Evolutionary conservation across 2,329 filamentous ascomycete species (phyloP).

Genomic region (Alternaria brassicae): DNA sequence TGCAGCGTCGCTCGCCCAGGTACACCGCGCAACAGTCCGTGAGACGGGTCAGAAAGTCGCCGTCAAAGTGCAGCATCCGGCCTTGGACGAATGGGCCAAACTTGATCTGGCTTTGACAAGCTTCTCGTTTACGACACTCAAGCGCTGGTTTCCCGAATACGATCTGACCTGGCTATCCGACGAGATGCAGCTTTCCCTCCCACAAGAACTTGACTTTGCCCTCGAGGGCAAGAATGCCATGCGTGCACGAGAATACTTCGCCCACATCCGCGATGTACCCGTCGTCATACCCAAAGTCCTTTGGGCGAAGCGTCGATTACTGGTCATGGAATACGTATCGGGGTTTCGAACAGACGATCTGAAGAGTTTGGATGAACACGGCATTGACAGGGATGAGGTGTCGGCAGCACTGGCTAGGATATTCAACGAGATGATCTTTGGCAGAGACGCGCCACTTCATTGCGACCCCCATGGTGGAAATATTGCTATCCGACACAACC

Average conservation of each 20-base stretch:
- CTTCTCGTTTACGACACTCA: constrained; percentile 88
- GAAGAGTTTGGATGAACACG: constrained; percentile 80
- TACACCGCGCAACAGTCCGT: constrained; percentile 84
- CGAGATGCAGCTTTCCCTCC: constrained; percentile 90
- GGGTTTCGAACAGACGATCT: constrained; percentile 90
- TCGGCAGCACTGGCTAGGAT: constrained; percentile 88
- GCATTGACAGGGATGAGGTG: constrained; percentile 94
- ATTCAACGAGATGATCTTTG: constrained; percentile 99
- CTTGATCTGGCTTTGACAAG: constrained; percentile 85
- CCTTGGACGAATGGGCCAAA: constrained; percentile 85
- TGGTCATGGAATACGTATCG: constrained; percentile 94
- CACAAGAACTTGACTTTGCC: constrained; percentile 88
- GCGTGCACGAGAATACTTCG: constrained; percentile 81
- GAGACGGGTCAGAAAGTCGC: constrained; percentile 86
- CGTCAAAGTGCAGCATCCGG: constrained; percentile 95
- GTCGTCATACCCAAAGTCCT: constrained; percentile 88
- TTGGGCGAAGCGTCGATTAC: constrained; percentile 85
- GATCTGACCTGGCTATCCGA: constrained; percentile 94
- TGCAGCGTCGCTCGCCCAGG: constrained; percentile 91
- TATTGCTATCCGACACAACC: constrained; percentile 85
- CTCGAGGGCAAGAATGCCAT: constrained; percentile 85
- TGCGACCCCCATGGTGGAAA: constrained; percentile 98
- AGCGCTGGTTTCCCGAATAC: constrained; percentile 95
- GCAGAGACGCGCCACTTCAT: constrained; percentile 84
- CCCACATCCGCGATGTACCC: constrained; percentile 74